phyloP scores from a whole-genome alignment of 2,329 filamentous ascomycete genomes.

The Reticulascus tulasneorum region DNA sequence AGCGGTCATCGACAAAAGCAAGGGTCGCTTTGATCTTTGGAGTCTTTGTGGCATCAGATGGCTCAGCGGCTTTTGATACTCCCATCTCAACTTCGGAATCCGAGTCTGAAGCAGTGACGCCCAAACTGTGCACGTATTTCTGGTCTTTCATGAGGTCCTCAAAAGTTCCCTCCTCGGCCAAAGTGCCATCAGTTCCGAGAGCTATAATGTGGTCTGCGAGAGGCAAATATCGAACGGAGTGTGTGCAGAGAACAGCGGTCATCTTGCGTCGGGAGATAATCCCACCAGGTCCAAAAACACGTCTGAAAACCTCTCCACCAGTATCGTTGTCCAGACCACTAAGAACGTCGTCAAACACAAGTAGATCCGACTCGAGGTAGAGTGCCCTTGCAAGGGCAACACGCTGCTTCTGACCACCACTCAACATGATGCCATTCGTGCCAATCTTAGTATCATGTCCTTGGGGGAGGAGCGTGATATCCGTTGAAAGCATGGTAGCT shows the following conservation, averaged over 20 bases:
- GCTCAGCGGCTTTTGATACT: neutral
- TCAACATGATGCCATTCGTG: conserved; percentile 27
- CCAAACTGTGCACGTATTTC: conserved; percentile 27
- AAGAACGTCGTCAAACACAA: conserved; percentile 29
- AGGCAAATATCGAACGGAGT: conserved; percentile 26
- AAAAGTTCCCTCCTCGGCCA: conserved; percentile 38
- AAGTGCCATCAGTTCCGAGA: conserved; percentile 32
- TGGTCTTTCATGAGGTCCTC: conserved; percentile 24
- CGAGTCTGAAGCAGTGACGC: conserved; percentile 16
- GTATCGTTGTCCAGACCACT: conserved; percentile 28
- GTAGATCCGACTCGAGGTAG: conserved; percentile 17
- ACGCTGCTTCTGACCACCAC: conserved; percentile 29
- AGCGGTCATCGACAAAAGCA: conserved; percentile 7
- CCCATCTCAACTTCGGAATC: conserved; percentile 6
- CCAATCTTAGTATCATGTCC: conserved; percentile 27
- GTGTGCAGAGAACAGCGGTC: conserved; percentile 19
- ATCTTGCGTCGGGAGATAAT: conserved; percentile 13
- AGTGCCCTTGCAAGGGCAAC: conserved; percentile 21
- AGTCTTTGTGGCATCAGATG: neutral
- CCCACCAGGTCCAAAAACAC: conserved; percentile 25
- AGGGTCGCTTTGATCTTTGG: neutral
- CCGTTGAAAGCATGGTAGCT: conserved; percentile 13
- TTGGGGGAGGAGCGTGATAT: conserved; percentile 20
- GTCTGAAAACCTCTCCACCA: conserved; percentile 29
- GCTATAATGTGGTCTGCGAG: conserved; percentile 44